Evolutionary conservation across 192 early-diverging fungal species (phyloP).

Genomic region (Linnemannia schmuckeri): DNA sequence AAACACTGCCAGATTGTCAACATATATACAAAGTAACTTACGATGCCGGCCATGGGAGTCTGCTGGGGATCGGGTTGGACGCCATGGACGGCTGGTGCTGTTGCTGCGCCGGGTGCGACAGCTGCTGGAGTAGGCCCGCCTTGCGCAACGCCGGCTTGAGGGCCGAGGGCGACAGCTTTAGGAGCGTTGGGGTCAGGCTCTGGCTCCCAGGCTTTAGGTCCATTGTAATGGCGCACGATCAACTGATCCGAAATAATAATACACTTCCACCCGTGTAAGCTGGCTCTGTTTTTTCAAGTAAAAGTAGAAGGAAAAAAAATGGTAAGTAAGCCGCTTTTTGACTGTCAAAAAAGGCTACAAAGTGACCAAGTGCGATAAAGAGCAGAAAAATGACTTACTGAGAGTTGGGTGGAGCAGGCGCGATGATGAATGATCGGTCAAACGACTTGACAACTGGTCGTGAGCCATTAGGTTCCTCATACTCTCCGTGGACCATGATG

Average conservation of each 20-base stretch:
- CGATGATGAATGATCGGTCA: slow-evolving; percentile 62
- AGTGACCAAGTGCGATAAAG: background rate
- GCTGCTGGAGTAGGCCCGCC: background rate
- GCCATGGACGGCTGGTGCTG: background rate
- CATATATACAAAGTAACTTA: background rate
- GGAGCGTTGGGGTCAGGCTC: slow-evolving; percentile 12
- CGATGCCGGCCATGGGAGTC: slow-evolving; percentile 15
- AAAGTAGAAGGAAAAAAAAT: background rate
- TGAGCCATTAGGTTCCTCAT: slow-evolving; percentile 18
- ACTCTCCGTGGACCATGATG: slow-evolving; percentile 46
- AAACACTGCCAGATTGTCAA: background rate
- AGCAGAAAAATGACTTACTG: slow-evolving; percentile 21
- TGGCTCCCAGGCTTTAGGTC: slow-evolving; percentile 39
- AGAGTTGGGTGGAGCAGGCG: slow-evolving; percentile 55
- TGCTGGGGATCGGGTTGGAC: slow-evolving; percentile 4
- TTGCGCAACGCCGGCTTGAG: background rate
- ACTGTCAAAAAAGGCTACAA: background rate
- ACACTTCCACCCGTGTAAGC: slow-evolving; percentile 40
- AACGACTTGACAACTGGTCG: slow-evolving; percentile 44
- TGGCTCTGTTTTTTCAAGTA: slow-evolving; percentile 14
- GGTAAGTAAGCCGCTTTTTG: background rate
- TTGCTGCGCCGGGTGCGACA: background rate
- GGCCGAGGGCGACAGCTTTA: slow-evolving; percentile 4
- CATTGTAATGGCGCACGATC: slow-evolving; percentile 38
- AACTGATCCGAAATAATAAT: slow-evolving; percentile 48